phyloP scores from a whole-genome alignment of 805 yeast species.

The Barnettozyma vustinii region DNA sequence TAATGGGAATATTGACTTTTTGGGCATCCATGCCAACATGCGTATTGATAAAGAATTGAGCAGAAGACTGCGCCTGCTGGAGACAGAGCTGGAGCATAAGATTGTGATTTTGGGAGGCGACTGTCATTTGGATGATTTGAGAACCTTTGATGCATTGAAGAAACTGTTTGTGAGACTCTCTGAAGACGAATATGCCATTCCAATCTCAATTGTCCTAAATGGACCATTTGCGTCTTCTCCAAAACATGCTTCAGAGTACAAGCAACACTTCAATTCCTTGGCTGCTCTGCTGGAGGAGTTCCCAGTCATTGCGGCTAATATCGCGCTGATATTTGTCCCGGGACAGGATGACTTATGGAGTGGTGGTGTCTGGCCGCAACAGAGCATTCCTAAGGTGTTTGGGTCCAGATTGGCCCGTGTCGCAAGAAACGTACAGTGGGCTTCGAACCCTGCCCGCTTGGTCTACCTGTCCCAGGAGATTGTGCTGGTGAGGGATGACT shows the following conservation, averaged over 20 bases:
- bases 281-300: conserved; percentile 59
- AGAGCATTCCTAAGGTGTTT: conserved; percentile 65
- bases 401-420: conserved; percentile 60
- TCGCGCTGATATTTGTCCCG: conserved; percentile 71
- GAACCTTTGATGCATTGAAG: conserved; percentile 55
- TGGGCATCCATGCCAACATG: conserved; percentile 42
- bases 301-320: conserved; percentile 44
- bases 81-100: conserved; percentile 53
- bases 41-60: conserved; percentile 60
- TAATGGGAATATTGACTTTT: conserved; percentile 74
- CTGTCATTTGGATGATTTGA: conserved; percentile 55
- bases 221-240: conserved; percentile 79
- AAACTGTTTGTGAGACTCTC: conserved; percentile 56
- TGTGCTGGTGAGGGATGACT: conserved; percentile 65
- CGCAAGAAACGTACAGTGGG: conserved; percentile 48
- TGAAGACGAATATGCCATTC: conserved; percentile 41
- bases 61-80: conserved; percentile 49
- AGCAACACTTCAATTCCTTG: conserved; percentile 65
- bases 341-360: conserved; percentile 96
- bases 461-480: conserved; percentile 83
- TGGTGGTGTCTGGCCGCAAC: conserved; percentile 71
- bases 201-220: conserved; percentile 66
- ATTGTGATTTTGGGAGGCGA: conserved; percentile 73
- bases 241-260: conserved; percentile 54
- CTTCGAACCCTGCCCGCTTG: conserved; percentile 75